Base-by-base conservation (phyloP, 805 yeast genomes). In the Candida ulmi region DNA sequence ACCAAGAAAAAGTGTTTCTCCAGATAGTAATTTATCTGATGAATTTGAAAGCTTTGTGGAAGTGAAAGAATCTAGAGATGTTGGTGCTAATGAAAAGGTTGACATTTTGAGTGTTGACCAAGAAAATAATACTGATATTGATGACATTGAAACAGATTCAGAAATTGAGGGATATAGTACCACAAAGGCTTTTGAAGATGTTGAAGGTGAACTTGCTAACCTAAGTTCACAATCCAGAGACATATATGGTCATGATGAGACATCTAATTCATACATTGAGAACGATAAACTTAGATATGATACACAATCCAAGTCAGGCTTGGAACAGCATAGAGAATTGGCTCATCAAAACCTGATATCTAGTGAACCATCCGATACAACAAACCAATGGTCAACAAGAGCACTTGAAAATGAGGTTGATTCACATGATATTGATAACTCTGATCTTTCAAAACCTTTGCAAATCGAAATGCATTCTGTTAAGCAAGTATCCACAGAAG, bases 151-250 rank as follows among this genome's bases (percentile, higher is more conserved):
- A 18, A 17, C 32, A 15, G 36, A 35, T 27, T 23, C 36, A 12
- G 35, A 35, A 23, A 21, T 31, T 27, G 27, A 24, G 16, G 28
- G 29, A 15, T 15, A 37, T 15, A 31, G 40, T 6, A 45, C 40
- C 8, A 42, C 39, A 6, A 35, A 44, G 17, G 49, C 39, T 5
- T 46, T 43, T 30, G 39, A 50, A 33, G 50, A 53, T 21, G 37
- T 51, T 19, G 50, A 49, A 37, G 38, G 36, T 9, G 49, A 50
- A 24, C 28, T 51, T 38, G 52, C 43, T n/a, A 37, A 44, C 3
- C 30, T 52, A 44, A 37, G 30, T 13, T 33, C 42, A 17, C n/a
- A 9, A 12, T 17, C 33, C 4, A 5, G 13, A 6, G 17, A 12
- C 15, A 13, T 4, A 30, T 18, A 11, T 19, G 25, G 7, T 13